Base-by-base conservation (phyloP, 805 yeast genomes). In the Lipomyces starkeyi region DNA sequence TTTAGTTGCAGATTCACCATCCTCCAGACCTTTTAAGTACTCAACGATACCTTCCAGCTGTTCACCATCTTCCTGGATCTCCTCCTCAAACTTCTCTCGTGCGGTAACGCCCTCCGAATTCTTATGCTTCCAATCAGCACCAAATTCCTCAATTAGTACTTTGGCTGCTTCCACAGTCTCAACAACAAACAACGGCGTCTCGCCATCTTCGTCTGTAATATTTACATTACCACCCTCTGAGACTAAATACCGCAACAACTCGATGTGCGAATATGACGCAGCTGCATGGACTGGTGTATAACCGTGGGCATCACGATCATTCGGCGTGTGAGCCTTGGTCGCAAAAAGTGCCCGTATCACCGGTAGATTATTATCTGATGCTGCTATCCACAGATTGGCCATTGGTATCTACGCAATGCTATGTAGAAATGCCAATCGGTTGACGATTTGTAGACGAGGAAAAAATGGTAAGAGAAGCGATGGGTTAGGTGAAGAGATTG, bases 221-320 rank as follows among this genome's bases (percentile, higher is more conserved):
- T 95, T 93, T 29, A 93, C 85, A 75, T 95, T 88, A 6, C 97
- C 98, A 8, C 91, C 91, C 22, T 79, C 77, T 3, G 73, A 73
- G 3, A 90, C 77, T 58, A 92, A 81, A 70, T 84, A 85, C 65
- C 80, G 77, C 52, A 95, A 80, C 53, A 95, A 80, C 9, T 89
- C 93, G 1, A 80, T 73, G 76, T 94, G 93, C 8, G 94, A 94
- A 78, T 95, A 95, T 0, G 98, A 90, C 1, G 96, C 97, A 1
- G 99, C 98, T 0, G 99, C 99, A 78, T 95, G 99, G 13, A 95
- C 84, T 6, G 99, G 97, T 0, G 98, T 94, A 79, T 96, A 95
- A 0, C 99, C 99, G 74, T 93, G 91, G 0, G 91, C 90, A 78
- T 95, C 99, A 70, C 88, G 86, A 6, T 89, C 84, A 75, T 91